These are phyloP conservation scores for Ligustrum vulgare DNA, from an alignment of 257 asterid genomes.

Conservation along the genomic window DNA sequence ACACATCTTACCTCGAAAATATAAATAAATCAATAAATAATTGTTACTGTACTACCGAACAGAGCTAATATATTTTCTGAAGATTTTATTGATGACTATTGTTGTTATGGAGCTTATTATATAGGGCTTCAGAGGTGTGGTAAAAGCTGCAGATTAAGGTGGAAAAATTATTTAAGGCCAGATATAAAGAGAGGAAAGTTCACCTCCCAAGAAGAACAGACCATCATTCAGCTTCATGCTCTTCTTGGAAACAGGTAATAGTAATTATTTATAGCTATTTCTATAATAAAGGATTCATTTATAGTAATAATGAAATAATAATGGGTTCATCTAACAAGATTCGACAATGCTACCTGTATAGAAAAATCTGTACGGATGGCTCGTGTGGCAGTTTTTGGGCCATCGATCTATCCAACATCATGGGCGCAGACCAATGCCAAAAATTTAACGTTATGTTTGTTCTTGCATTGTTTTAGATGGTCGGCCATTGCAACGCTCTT, in stretches of 20 bases:
- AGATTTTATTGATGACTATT: background rate
- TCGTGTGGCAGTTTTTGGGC: no score
- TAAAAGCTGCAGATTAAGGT: constrained; percentile 35
- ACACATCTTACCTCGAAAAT: no score
- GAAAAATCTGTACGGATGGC: no score
- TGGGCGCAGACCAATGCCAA: no score
- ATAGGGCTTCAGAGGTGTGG: constrained; percentile 36
- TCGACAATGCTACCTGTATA: no score
- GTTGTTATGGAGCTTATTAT: background rate
- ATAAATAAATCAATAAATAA: no score
- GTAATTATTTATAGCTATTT: background rate
- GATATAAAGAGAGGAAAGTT: constrained; percentile 35
- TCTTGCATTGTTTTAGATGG: constrained; percentile 35
- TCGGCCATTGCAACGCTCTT: constrained; percentile 49
- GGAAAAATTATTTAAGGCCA: constrained; percentile 31
- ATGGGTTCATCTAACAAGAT: no score
- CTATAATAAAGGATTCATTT: no score
- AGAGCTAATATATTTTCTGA: no score
- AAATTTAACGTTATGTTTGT: background rate
- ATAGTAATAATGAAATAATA: no score
- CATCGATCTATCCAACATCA: no score
- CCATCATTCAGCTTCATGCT: constrained; percentile 57
- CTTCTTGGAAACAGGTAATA: constrained; percentile 50
- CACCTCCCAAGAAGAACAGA: constrained; percentile 46
- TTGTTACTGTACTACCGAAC: no score